phyloP scores from a whole-genome alignment of 495 filamentous ascomycete genomes.

The Penicillium daleae region DNA sequence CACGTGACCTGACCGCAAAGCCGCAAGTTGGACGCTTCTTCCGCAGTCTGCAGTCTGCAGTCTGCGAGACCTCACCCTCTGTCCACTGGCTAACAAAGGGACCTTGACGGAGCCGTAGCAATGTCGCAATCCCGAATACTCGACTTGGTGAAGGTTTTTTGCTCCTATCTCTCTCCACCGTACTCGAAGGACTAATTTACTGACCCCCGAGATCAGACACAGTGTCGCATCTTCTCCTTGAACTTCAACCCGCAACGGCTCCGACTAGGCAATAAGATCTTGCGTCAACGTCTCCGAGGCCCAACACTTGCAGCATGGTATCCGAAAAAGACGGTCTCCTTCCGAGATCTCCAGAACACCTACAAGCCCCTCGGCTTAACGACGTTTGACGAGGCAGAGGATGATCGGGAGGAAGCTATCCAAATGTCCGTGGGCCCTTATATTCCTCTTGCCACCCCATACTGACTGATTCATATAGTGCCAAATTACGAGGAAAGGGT shows the following conservation, averaged over 20 bases:
- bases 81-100: not conserved
- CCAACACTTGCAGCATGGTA: slow-evolving; percentile 83
- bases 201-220: slow-evolving; percentile 57
- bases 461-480: slow-evolving; percentile 39
- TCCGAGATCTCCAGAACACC: slow-evolving; percentile 64
- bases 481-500: slow-evolving; percentile 82
- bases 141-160: slow-evolving; percentile 74
- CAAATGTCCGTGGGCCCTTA: slow-evolving; percentile 55
- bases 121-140: slow-evolving; percentile 78
- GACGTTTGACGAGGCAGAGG: slow-evolving; percentile 73
- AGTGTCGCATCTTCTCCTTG: slow-evolving; percentile 87
- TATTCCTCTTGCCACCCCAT: not conserved
- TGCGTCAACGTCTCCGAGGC: slow-evolving; percentile 82
- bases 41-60: slow-evolving; percentile 1
- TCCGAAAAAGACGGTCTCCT: slow-evolving; percentile 69
- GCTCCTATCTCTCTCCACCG: not conserved
- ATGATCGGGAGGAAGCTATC: slow-evolving; percentile 77
- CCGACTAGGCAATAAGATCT: slow-evolving; percentile 83
- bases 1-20: slow-evolving; percentile 4
- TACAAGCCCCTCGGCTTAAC: slow-evolving; percentile 59
- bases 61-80: not conserved
- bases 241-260: slow-evolving; percentile 84
- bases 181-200: slow-evolving; percentile 4
- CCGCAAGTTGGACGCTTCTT: slow-evolving; percentile 9
- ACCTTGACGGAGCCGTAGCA: slow-evolving; percentile 20